Evolutionary conservation across 768 basidiomycete genomes (phyloP), one percentile per base, ranked within the genome.

Genomic region (Rhodotorula paludigena): DNA sequence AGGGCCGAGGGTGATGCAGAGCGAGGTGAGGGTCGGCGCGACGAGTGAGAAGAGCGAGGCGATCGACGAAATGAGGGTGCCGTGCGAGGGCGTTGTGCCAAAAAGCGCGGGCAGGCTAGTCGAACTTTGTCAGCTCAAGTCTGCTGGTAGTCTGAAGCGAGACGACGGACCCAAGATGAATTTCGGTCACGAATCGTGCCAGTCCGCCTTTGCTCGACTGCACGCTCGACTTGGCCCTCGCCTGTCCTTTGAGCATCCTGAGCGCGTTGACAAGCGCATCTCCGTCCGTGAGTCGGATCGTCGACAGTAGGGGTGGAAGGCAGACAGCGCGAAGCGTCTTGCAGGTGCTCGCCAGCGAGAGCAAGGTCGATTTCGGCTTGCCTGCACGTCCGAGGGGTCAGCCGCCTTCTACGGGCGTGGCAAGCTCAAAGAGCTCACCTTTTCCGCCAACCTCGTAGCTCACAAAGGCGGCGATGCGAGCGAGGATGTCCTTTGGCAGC

Each of bases 281-380:
- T 32, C 23, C 12, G 16, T 25, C 32, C 8, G 30, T 36, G 28
- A 39, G 38, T 1, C 1, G 11, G 25, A 49, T 10, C 14, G 18
- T 5, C 14, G 3, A 11, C 20, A 20, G 3, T n/a, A 60, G 0
- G 36, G 12, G 16, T 5, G 47, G 59, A 3, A 51, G 4, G 12
- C 20, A 30, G 32, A 25, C n/a, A 12, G 5, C 14, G 57, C 35
- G 28, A 1, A 51, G 25, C 7, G 30, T 10, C 21, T 44, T 41
- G 56, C 42, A 57, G 9, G 56, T 41, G 20, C n/a, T 23, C 18
- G 49, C 48, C n/a, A 51, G 59, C 7, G 57, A 23, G 44, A 57
- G 20, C 11, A 44, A 32, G 42, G n/a, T 33, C 33, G 4, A 8
- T 3, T 3, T 18, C 51, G 32, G n/a, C n/a, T 28, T 16, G 15